Conservation (phyloP, 192 early-diverging fungal species). For the Pilobolus umbonatus region DNA sequence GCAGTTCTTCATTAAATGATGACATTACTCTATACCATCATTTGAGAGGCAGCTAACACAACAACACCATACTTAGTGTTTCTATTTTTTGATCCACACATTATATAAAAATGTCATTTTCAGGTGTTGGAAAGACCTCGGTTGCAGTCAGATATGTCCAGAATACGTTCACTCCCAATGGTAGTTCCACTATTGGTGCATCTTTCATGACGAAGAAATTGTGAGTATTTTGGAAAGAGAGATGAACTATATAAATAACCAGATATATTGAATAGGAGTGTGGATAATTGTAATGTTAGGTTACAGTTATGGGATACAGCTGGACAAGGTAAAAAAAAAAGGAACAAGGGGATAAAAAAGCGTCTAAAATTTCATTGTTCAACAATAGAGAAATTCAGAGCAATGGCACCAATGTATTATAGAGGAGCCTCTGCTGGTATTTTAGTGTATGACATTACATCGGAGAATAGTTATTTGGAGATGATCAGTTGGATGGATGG, state of each 20-base stretch:
- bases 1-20: background rate
- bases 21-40: slow-evolving; percentile 7
- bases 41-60: slow-evolving; percentile 8
- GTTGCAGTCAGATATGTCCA: slow-evolving; percentile 67
- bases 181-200: slow-evolving; percentile 67
- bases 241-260: background rate
- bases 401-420: slow-evolving; percentile 71
- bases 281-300: slow-evolving; percentile 66
- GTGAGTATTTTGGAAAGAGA: slow-evolving; percentile 28
- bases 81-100: slow-evolving; percentile 14
- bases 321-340: slow-evolving; percentile 47
- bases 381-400: slow-evolving; percentile 54
- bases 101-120: slow-evolving; percentile 11
- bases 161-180: slow-evolving; percentile 65
- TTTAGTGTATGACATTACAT: slow-evolving; percentile 67
- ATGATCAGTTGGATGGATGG: slow-evolving; percentile 60
- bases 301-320: slow-evolving; percentile 89
- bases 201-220: slow-evolving; percentile 69
- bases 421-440: slow-evolving; percentile 66
- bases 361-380: background rate
- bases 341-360: background rate
- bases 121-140: slow-evolving; percentile 74
- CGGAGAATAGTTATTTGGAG: slow-evolving; percentile 59
- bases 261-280: slow-evolving; percentile 31
- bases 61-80: slow-evolving; percentile 17